Percentiles rank a stretch among this genome's conserved stretches.
Conservation (phyloP, 2,329 filamentous ascomycete genomes). For the Gnomoniopsis smithogilvyi region DNA sequence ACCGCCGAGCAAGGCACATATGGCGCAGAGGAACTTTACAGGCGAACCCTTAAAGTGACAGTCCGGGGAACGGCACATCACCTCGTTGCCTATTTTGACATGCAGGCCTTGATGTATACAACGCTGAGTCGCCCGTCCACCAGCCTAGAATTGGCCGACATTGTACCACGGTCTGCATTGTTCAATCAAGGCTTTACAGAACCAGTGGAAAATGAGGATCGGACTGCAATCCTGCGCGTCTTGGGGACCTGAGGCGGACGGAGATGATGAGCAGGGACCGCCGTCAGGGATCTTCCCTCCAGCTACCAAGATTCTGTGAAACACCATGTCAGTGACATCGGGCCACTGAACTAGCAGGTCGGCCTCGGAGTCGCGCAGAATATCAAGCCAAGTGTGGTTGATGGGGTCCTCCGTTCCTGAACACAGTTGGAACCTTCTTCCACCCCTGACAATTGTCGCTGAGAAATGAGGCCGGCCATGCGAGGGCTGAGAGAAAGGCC, state of each 20-base stretch:
- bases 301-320: not conserved
- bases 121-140: not conserved
- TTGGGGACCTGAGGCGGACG: not conserved
- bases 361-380: not conserved
- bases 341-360: not conserved
- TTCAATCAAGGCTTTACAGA: conserved; percentile 5
- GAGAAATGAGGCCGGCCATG: not conserved
- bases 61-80: conserved; percentile 5
- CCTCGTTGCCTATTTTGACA: conserved; percentile 7
- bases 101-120: not conserved
- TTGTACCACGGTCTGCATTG: conserved; percentile 7
- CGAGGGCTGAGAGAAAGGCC: not conserved
- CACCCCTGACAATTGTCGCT: not conserved
- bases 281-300: not conserved
- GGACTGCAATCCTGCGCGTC: not conserved
- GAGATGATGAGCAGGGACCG: not conserved
- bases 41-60: conserved; percentile 6
- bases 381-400: not conserved
- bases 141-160: not conserved
- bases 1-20: not conserved
- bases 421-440: not conserved
- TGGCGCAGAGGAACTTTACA: not conserved
- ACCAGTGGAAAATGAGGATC: conserved; percentile 5
- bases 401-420: not conserved
- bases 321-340: not conserved